A percentile compares a stretch with the other conserved stretches of the same genome.
Evolutionary conservation across 1,284 basidiomycete species (phyloP).

Genomic region (Moesziomyces aphidis): DNA sequence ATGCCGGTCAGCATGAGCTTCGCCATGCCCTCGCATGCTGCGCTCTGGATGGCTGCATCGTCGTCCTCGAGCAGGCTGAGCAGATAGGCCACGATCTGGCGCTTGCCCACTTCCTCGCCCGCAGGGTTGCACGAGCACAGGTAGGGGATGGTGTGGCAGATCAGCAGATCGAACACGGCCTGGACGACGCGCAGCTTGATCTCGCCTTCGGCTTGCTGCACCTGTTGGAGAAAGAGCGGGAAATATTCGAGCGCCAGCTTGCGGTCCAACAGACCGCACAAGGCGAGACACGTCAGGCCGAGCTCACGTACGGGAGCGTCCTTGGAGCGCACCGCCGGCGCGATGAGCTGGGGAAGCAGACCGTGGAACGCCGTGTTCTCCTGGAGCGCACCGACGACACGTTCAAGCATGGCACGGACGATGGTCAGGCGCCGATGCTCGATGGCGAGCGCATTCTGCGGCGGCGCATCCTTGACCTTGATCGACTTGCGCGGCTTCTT

Average conservation of each 20-base stretch:
- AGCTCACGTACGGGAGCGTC: slow-evolving; percentile 85
- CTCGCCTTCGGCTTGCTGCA: slow-evolving; percentile 80
- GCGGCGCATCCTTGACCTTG: slow-evolving; percentile 20
- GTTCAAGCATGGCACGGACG: slow-evolving; percentile 89
- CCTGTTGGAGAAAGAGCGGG: slow-evolving; percentile 87
- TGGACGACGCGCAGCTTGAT: slow-evolving; percentile 85
- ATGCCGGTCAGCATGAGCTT: slow-evolving; percentile 88
- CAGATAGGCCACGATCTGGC: slow-evolving; percentile 60
- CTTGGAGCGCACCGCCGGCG: slow-evolving; percentile 89
- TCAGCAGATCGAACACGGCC: slow-evolving; percentile 88
- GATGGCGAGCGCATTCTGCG: slow-evolving; percentile 43
- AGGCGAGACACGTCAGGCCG: slow-evolving; percentile 84
- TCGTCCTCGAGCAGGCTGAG: slow-evolving; percentile 75
- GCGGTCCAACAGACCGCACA: slow-evolving; percentile 90
- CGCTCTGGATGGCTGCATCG: slow-evolving; percentile 76
- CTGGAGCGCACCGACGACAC: slow-evolving; percentile 78
- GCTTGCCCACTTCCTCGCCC: slow-evolving; percentile 51
- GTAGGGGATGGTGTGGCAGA: slow-evolving; percentile 86
- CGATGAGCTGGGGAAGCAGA: slow-evolving; percentile 86
- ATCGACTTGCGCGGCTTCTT: slow-evolving; percentile 47
- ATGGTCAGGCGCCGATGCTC: slow-evolving; percentile 70
- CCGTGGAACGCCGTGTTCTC: slow-evolving; percentile 95
- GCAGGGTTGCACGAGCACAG: slow-evolving; percentile 70
- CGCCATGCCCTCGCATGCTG: slow-evolving; percentile 84
- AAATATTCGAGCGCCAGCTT: slow-evolving; percentile 92